A percentile compares a stretch with the other conserved stretches of the same genome.
Evolutionary conservation across 345 rosid genomes (phyloP).

Genomic region (Citrus sp.): DNA sequence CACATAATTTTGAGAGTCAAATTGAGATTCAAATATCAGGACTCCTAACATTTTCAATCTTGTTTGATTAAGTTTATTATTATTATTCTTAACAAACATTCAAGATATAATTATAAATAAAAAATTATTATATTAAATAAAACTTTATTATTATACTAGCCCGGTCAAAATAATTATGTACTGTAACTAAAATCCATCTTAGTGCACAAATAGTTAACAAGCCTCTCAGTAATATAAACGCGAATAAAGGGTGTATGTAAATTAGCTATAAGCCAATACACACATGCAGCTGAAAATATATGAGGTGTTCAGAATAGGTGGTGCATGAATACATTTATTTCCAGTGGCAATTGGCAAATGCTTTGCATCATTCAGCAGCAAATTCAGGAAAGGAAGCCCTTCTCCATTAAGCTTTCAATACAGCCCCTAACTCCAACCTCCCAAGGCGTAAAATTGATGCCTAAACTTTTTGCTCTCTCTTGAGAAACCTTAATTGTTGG

Average conservation of each 20-base stretch:
- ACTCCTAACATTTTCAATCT: too few species aligned
- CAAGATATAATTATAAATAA: too few species aligned
- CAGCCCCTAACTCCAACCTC: conserved; percentile 56
- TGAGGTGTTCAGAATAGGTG: background rate
- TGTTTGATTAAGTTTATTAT: too few species aligned
- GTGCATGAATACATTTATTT: background rate
- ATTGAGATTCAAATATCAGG: too few species aligned
- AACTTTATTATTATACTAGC: too few species aligned
- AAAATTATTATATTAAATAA: too few species aligned
- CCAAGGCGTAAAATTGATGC: conserved; percentile 49
- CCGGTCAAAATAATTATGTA: too few species aligned
- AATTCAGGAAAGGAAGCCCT: conserved; percentile 20
- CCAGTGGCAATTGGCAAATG: background rate
- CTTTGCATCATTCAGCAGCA: background rate
- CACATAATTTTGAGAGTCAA: too few species aligned
- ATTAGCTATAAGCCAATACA: too few species aligned
- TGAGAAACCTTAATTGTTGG: conserved; percentile 37
- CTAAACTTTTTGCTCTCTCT: conserved; percentile 44
- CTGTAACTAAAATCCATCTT: too few species aligned
- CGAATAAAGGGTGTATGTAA: too few species aligned
- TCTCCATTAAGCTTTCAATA: conserved; percentile 58
- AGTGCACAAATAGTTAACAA: background rate
- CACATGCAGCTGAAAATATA: background rate
- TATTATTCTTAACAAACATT: too few species aligned
- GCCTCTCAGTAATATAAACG: background rate